phyloP scores from a whole-genome alignment of 2,329 filamentous ascomycete species.

The Pseudogymnoascus sp. region DNA sequence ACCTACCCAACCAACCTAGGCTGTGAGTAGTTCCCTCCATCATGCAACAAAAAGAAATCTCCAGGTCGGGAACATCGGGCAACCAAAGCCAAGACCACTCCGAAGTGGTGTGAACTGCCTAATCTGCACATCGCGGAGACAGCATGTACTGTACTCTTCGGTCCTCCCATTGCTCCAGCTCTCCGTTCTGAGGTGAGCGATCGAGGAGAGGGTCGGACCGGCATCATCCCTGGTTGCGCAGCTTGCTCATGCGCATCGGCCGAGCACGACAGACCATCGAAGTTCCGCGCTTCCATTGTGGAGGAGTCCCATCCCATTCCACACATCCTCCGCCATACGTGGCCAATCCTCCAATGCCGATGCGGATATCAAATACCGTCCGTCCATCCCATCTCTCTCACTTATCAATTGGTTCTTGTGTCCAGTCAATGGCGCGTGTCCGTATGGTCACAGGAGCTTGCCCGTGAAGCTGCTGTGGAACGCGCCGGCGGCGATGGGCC shows the following conservation, averaged over 20 bases:
- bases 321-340: background rate
- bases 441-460: background rate
- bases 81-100: background rate
- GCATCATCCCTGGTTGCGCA: background rate
- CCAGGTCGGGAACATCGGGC: background rate
- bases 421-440: background rate
- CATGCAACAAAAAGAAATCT: background rate
- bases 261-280: background rate
- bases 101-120: background rate
- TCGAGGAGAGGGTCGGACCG: background rate
- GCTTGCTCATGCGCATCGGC: background rate
- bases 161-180: background rate
- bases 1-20: background rate
- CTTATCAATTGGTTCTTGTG: background rate
- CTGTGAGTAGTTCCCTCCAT: background rate
- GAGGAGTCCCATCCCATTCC: background rate
- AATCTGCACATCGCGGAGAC: background rate
- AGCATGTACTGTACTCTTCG: background rate
- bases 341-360: background rate
- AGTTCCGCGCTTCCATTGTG: constrained; percentile 4
- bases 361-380: background rate
- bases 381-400: background rate
- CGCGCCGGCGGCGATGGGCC: background rate
- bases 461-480: background rate
- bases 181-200: background rate